phyloP scores from a whole-genome alignment of 2,329 filamentous ascomycete genomes.

The Tolypocladium cylindrosporum region DNA sequence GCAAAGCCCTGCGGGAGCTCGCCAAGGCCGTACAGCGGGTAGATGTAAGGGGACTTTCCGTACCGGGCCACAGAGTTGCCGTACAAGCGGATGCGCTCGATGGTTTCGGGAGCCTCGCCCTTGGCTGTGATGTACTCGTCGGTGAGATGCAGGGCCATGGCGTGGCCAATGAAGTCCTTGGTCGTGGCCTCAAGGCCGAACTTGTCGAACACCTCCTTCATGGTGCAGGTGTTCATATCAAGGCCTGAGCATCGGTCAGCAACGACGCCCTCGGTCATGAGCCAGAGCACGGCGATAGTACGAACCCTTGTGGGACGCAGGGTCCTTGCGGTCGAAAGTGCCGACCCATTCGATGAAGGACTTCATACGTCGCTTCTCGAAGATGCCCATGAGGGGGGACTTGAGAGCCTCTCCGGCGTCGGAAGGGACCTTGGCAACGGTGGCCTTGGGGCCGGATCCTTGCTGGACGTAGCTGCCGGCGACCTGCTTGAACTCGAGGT shows the following conservation, averaged over 20 bases:
- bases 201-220: slow-evolving; percentile 99
- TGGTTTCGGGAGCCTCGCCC: slow-evolving; percentile 71
- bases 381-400: slow-evolving; percentile 92
- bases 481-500: slow-evolving; percentile 89
- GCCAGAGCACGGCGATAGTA: slow-evolving; percentile 2
- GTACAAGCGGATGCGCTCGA: slow-evolving; percentile 89
- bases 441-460: slow-evolving; percentile 69
- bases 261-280: background rate
- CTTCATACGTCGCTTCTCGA: slow-evolving; percentile 96
- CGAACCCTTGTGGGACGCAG: slow-evolving; percentile 81
- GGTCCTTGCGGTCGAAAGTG: slow-evolving; percentile 71
- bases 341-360: slow-evolving; percentile 95
- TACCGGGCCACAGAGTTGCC: slow-evolving; percentile 96
- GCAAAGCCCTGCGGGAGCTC: slow-evolving; percentile 97
- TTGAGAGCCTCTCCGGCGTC: slow-evolving; percentile 83
- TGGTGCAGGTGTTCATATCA: slow-evolving; percentile 67
- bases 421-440: slow-evolving; percentile 92
- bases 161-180: slow-evolving; percentile 93
- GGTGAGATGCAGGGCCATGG: slow-evolving; percentile 91
- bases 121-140: slow-evolving; percentile 73
- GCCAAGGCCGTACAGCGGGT: slow-evolving; percentile 92
- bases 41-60: slow-evolving; percentile 98
- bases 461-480: slow-evolving; percentile 96
- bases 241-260: slow-evolving; percentile 47
- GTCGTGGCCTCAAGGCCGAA: slow-evolving; percentile 85